A percentile compares a stretch with the other conserved stretches of the same genome.
Conservation (phyloP, 805 yeast genomes). For the Clavispora vitiphila region DNA sequence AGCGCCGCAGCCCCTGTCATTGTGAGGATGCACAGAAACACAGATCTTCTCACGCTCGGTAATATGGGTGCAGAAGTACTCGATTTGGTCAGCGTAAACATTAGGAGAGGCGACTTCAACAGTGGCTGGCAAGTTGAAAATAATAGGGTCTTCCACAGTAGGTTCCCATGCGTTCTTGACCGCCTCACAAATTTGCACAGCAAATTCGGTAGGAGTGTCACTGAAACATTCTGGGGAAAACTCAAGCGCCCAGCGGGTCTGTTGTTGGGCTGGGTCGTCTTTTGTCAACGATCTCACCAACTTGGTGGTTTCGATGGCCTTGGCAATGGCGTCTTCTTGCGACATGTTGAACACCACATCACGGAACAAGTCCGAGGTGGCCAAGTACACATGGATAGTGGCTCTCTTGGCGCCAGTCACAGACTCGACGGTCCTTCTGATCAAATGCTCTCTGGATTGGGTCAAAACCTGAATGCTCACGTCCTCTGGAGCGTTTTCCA, state of each 20-base stretch:
- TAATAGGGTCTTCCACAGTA: constrained; percentile 56
- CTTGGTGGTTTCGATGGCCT: constrained; percentile 59
- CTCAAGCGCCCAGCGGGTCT: constrained; percentile 68
- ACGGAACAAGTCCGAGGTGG: constrained; percentile 71
- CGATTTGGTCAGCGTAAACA: constrained; percentile 80
- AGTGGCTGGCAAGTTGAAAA: constrained; percentile 80
- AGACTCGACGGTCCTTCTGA: constrained; percentile 66
- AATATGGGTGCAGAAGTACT: constrained; percentile 59
- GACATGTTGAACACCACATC: constrained; percentile 64
- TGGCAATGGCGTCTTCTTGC: constrained; percentile 50
- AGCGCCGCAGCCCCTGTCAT: constrained; percentile 85
- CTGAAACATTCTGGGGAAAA: constrained; percentile 79
- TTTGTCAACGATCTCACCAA: constrained; percentile 64
- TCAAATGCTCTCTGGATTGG: constrained; percentile 72
- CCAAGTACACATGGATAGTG: constrained; percentile 70
- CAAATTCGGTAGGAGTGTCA: constrained; percentile 62
- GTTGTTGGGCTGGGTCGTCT: constrained; percentile 50
- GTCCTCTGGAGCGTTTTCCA: constrained; percentile 69
- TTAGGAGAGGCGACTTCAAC: constrained; percentile 80
- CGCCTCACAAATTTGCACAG: constrained; percentile 64
- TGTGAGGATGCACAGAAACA: constrained; percentile 77
- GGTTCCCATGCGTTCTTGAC: constrained; percentile 76
- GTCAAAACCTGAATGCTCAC: constrained; percentile 72
- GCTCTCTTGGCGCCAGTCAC: constrained; percentile 72
- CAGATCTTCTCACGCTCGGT: constrained; percentile 65